Base-by-base conservation (phyloP, 1,139 yeast genomes). In the Entelexis sorbosivorans region DNA sequence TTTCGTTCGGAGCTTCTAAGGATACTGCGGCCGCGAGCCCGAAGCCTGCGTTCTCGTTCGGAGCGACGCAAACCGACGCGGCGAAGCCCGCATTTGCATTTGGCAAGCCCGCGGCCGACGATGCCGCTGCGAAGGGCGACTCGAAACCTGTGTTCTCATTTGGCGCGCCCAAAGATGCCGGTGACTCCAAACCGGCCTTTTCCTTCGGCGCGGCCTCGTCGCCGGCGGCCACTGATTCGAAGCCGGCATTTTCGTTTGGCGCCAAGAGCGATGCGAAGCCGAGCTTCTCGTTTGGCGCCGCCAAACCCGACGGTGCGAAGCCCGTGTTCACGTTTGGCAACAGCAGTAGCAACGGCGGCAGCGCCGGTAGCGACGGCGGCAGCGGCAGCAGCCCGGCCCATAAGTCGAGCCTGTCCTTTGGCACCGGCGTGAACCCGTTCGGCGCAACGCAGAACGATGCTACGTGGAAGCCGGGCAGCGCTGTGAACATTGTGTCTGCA, bases 391-490 rank as follows among this genome's bases (percentile, higher is more conserved):
- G 29, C 31, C 8, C 49, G 24, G 28, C 29, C 3, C 40, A 31
- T 6, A 50, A 53, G 42, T 53, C 58, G 32, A 43, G 38, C 36
- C 50, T 55, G 44, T 34, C 52, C 28, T 52, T 55, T 22, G 58
- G 58, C 19, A 43, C 49, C 10, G 55, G 54, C 16, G 49, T 26
- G 38, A 55, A 55, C 28, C 56, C 58, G 14, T 52, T 52, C 33
- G 55, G 52, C 22, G 36, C 40, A 7, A 31, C 32, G 11, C 38
- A 52, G 24, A 17, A 31, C 2, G 52, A 57, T 31, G 59, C 59
- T 20, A 52, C 45, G 26, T 67, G 70, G 70, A 58, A 66, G 13
- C 70, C 70, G 3, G 68, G 64, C 34, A 60, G 63, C 50, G 65
- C 65, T 11, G 64, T 67, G 57, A 66, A 64, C 55, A 66, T 67